A percentile compares a stretch with the other conserved stretches of the same genome.
Conservation (phyloP, 2,329 filamentous ascomycete genomes). For the Waltergamsia citrina region DNA sequence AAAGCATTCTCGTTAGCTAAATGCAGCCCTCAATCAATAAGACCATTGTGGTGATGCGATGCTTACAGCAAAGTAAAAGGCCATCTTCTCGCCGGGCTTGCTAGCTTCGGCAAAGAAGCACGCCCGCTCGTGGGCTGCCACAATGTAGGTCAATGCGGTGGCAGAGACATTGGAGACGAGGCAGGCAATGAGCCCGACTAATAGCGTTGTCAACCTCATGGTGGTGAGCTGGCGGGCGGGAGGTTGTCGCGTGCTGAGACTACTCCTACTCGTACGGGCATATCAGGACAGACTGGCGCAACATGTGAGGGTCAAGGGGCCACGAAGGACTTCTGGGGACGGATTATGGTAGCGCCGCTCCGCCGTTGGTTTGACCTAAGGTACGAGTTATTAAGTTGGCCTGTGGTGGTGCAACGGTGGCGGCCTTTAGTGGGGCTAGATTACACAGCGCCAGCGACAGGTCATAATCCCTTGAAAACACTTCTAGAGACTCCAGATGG, state of each 20-base stretch:
- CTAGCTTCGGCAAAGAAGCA: conserved; percentile 87
- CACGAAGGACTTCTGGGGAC: neutral
- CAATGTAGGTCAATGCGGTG: conserved; percentile 89
- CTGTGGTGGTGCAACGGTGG: too few species aligned
- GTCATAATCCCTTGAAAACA: too few species aligned
- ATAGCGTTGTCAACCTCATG: conserved; percentile 58
- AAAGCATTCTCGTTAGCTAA: conserved; percentile 1
- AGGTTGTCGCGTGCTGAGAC: conserved; percentile 15
- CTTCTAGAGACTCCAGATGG: too few species aligned
- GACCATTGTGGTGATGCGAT: conserved; percentile 18
- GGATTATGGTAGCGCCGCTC: conserved; percentile 1
- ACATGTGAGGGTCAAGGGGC: conserved; percentile 1
- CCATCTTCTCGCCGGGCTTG: conserved; percentile 75
- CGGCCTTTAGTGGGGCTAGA: too few species aligned
- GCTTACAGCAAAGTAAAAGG: conserved; percentile 93
- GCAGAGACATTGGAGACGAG: conserved; percentile 64
- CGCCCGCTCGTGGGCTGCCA: conserved; percentile 83
- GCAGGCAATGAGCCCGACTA: conserved; percentile 62
- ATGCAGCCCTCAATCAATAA: neutral
- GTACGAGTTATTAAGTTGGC: too few species aligned
- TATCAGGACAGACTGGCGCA: neutral
- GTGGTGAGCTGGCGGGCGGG: conserved; percentile 15
- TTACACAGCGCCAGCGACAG: neutral
- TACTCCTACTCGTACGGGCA: neutral
- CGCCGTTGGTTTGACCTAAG: neutral